Percentiles rank a stretch among this genome's conserved stretches.
These are phyloP conservation scores for Rhizophagus clarus DNA, from an alignment of 192 early-diverging fungal genomes.

Conservation along the genomic window DNA sequence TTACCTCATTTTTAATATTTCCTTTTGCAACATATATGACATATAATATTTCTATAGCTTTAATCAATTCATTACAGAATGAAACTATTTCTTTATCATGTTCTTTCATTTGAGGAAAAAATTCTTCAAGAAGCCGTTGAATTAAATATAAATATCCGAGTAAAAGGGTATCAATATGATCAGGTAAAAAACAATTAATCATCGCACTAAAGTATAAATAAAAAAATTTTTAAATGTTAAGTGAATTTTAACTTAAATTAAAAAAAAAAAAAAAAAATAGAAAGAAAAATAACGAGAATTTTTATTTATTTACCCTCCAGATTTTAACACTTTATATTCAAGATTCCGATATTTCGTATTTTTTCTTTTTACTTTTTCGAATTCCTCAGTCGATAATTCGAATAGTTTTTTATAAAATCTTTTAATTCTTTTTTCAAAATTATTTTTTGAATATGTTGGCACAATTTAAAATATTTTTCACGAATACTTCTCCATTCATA, in stretches of 20 bases:
- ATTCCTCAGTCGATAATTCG: not conserved
- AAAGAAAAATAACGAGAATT: not conserved
- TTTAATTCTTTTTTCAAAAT: no score
- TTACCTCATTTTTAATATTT: not conserved
- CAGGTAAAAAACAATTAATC: not conserved
- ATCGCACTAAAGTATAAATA: not conserved
- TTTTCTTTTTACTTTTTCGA: not conserved
- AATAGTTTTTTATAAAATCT: not conserved
- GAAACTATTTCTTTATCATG: not conserved
- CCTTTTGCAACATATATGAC: not conserved
- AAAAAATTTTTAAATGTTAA: no score
- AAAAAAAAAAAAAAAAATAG: no score
- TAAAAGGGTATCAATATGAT: slow-evolving; percentile 5
- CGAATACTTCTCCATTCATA: not conserved
- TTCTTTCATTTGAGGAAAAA: not conserved
- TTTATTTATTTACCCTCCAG: not conserved
- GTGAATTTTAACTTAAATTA: no score
- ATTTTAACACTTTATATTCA: not conserved
- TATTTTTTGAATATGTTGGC: no score
- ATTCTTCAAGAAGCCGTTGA: not conserved
- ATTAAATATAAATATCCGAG: not conserved
- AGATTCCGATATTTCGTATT: not conserved
- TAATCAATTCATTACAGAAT: slow-evolving; percentile 1
- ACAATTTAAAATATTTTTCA: not conserved
- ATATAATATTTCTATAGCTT: not conserved